A percentile compares a stretch with the other conserved stretches of the same genome.
Conservation (phyloP, 441 rosid species). For the Eutrema salsugineum region DNA sequence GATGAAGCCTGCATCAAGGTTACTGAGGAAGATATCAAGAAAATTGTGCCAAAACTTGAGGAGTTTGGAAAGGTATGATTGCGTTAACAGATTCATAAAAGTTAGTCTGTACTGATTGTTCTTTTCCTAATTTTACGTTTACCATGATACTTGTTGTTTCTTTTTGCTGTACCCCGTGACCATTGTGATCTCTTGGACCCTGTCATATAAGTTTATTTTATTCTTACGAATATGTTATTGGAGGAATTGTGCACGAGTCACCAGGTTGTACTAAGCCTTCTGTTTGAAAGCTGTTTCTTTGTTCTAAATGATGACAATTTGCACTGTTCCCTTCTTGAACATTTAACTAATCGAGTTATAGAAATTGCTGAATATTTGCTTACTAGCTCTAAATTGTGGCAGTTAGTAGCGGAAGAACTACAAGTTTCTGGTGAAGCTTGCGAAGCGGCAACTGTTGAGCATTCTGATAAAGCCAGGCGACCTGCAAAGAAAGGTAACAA, state of each 20-base stretch:
- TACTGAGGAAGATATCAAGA: slow-evolving; percentile 70
- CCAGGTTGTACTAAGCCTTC: background rate
- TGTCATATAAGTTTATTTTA: background rate
- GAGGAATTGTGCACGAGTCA: background rate
- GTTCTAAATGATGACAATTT: background rate
- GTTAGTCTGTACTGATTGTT: background rate
- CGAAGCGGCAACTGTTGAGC: slow-evolving; percentile 47
- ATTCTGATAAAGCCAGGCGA: slow-evolving; percentile 45
- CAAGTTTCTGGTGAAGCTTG: slow-evolving; percentile 43
- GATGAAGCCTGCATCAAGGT: slow-evolving; percentile 57
- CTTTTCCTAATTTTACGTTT: background rate
- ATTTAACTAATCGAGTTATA: background rate
- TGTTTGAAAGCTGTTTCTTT: background rate
- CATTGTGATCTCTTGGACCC: background rate
- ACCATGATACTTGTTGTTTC: background rate
- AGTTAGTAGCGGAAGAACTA: slow-evolving; percentile 50
- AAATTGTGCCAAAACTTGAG: slow-evolving; percentile 65
- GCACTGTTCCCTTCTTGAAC: slow-evolving; percentile 1
- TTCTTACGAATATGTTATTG: background rate
- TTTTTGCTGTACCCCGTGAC: background rate
- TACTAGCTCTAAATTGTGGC: background rate
- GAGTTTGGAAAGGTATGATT: slow-evolving; percentile 66
- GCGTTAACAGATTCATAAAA: background rate
- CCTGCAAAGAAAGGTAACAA: slow-evolving; percentile 64
- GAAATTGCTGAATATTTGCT: background rate